Evolutionary conservation across 2,329 filamentous ascomycete species (phyloP), one percentile per base, ranked within the genome.

Genomic region (Remersonia thermophila): DNA sequence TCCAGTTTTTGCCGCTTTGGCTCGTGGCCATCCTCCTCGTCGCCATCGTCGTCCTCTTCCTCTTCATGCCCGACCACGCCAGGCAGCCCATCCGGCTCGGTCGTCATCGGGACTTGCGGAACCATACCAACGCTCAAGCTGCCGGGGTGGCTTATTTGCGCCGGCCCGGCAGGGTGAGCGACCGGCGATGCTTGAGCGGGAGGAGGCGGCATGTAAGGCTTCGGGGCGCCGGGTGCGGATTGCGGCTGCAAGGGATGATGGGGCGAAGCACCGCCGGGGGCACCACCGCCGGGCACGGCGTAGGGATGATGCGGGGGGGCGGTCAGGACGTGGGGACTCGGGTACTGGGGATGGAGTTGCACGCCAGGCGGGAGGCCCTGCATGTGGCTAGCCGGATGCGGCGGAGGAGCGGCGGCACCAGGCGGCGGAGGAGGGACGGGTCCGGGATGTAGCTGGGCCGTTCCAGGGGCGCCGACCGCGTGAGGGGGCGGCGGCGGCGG

Each of bases 1-100:
- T 23, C 20, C 4, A 67, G 42, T 23, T 60, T 55, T 27, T 50
- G 58, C 8, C 65, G 58, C 43, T 68, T 70, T 3, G 56, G 49
- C 4, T 49, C 47, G 12, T 58, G 62, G 35, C 43, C 43, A 2
- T n/a, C n/a, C n/a, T n/a, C n/a, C n/a, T 44, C 44, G 2, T 46
- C 47, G 15, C 32, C 44, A 13, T 53, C 51, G 5, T 55, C 54
- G 8, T 53, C 46, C 11, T 23, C 20, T 6, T 23, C 20, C 5
- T 23, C 9, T 6, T 23, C 20, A 9, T 23, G 20, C 5, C 20
- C 20, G 5, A 9, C 20, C 5, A 23, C 20, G 9, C 9, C 9
- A 9, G 20, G 20, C 20, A 23, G 20, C 20, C 20, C 20, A 9
- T 23, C 9, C n/a, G n/a, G 20, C 9, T 23, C 20, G 20, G 6